phyloP scores from a whole-genome alignment of 2,329 filamentous ascomycete genomes.

The Madurella mycetomatis region DNA sequence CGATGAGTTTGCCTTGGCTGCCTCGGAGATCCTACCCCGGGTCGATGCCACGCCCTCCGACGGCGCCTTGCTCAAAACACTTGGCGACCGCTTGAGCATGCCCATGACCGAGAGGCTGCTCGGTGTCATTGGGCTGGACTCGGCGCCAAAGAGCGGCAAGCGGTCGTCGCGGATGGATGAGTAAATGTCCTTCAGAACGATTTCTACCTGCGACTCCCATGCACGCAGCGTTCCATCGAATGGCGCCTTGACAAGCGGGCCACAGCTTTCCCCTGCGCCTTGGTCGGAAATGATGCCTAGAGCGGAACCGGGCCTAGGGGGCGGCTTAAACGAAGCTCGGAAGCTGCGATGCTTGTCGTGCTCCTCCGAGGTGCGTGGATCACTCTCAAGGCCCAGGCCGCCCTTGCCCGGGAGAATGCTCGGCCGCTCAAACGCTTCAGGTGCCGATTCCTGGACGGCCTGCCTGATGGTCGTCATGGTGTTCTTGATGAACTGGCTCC shows the following conservation, averaged over 20 bases:
- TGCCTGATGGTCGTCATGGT: constrained; percentile 85
- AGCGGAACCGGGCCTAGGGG: constrained; percentile 42
- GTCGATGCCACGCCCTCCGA: constrained; percentile 71
- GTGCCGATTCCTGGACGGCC: constrained; percentile 66
- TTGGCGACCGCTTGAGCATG: constrained; percentile 80
- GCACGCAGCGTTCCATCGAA: constrained; percentile 70
- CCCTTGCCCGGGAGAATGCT: constrained; percentile 47
- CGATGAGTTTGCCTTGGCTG: constrained; percentile 48
- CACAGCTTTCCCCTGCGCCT: constrained; percentile 51
- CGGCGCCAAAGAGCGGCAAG: constrained; percentile 78
- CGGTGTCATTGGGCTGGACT: constrained; percentile 45
- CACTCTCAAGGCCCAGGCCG: constrained; percentile 32
- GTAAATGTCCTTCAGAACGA: constrained; percentile 90
- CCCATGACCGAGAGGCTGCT: constrained; percentile 69
- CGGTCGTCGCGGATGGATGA: constrained; percentile 79
- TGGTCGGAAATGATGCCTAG: constrained; percentile 36
- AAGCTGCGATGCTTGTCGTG: constrained; percentile 38
- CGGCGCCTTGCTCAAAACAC: constrained; percentile 86
- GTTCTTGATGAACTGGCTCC: constrained; percentile 91
- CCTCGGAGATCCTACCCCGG: constrained; percentile 67
- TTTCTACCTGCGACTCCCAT: constrained; percentile 87
- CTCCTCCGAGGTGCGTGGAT: constrained; percentile 33
- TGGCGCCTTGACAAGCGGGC: constrained; percentile 70
- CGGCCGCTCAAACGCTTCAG: constrained; percentile 59
- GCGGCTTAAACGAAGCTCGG: constrained; percentile 49